These are phyloP conservation scores for Didymella glomerata DNA, from an alignment of 2,329 filamentous ascomycete species.

Conservation along the genomic window DNA sequence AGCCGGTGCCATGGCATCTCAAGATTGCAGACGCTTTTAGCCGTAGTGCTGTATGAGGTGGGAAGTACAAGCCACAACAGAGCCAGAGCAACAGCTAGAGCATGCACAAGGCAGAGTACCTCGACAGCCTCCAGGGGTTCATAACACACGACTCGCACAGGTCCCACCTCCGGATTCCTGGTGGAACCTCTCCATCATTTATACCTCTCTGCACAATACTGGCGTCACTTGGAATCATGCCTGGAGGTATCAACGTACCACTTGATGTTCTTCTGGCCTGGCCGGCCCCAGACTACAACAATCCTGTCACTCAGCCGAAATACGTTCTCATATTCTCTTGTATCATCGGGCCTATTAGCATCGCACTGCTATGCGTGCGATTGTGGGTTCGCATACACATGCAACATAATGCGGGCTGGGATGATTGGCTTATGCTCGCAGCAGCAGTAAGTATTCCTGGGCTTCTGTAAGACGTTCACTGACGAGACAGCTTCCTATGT, in stretches of 20 bases:
- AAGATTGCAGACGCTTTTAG: background rate
- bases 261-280: slow-evolving; percentile 2
- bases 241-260: slow-evolving; percentile 4
- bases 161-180: background rate
- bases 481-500: slow-evolving; percentile 19
- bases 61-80: background rate
- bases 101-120: background rate
- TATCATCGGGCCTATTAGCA: slow-evolving; percentile 29
- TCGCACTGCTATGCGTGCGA: slow-evolving; percentile 28
- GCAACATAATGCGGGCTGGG: slow-evolving; percentile 32
- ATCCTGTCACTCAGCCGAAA: slow-evolving; percentile 5
- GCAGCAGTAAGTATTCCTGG: slow-evolving; percentile 22
- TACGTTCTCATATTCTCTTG: slow-evolving; percentile 19
- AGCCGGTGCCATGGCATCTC: background rate
- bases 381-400: slow-evolving; percentile 34
- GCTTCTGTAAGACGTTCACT: background rate
- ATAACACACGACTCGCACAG: background rate
- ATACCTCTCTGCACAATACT: too few relatives aligned
- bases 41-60: background rate
- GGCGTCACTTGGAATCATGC: background rate
- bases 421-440: slow-evolving; percentile 39
- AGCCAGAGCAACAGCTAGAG: background rate
- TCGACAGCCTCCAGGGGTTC: background rate
- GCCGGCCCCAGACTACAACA: slow-evolving; percentile 1
- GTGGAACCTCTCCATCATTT: background rate